Base-by-base conservation (phyloP, 257 asterid genomes). In the Ilex aquifolium region DNA sequence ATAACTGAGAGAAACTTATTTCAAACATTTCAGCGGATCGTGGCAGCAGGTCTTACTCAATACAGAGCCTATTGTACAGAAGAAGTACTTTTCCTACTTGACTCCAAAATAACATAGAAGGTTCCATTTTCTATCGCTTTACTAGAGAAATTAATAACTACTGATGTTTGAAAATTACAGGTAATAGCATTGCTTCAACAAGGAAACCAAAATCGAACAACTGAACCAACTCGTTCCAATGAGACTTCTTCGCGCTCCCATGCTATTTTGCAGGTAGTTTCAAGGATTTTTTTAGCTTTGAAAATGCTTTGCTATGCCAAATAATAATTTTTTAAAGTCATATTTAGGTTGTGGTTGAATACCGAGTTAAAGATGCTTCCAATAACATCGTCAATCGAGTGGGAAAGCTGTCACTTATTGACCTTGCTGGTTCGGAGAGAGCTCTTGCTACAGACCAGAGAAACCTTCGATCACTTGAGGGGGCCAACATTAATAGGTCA, bases 381-480 rank as follows among this genome's bases (percentile, higher is more conserved):
- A 53, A 66, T 62, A 74, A 72, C 58, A 50, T 80, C 59, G 60
- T 81, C 31, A 72, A 72, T 55, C 71, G 78, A 77, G 74, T 79
- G n/a, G 91, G 86, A 63, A 84, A 84, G 77, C 82, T 84, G 31
- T 84, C 88, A 16, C 84, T 84, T 13, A 77, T 84, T 64, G 91
- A 84, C 72, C 88, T 84, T 72, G 91, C 91, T 49, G 88, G 91
- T 60, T 84, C 91, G n/a, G 91, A 84, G 78, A 79, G 91, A 84
- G 91, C 91, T 63, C 77, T 84, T 51, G 85, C 91, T 21, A 84
- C 88, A 17, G 91, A 84, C 62, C 88, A 84, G 69, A 77, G 84
- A 69, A 84, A 88, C 21, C 76, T 84, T 30, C 81, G 91, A 68
- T 84, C 91, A 32, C 85, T 84, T 31, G 91, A 84, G 62, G 91